Conservation (phyloP, 148 eudicot species). For the Camellia lanceoleosa region DNA sequence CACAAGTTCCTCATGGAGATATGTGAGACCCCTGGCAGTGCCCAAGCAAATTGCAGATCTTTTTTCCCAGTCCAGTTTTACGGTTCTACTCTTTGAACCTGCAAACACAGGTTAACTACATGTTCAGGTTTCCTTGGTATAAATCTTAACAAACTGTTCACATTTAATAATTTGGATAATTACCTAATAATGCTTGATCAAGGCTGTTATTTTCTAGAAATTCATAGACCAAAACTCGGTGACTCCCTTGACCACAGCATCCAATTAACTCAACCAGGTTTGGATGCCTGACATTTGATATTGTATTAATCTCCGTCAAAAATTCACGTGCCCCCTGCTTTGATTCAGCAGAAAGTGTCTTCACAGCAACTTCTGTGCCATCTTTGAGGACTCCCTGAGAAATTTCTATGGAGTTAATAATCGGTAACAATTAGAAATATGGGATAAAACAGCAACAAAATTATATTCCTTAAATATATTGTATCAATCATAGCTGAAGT, state of each 20-base stretch:
- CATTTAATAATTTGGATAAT: slow-evolving; percentile 2
- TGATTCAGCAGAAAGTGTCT: slow-evolving; percentile 74
- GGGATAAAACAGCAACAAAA: background rate
- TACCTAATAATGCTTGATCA: slow-evolving; percentile 74
- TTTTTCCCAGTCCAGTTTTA: slow-evolving; percentile 56
- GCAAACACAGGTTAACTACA: slow-evolving; percentile 14
- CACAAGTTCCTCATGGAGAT: slow-evolving; percentile 83
- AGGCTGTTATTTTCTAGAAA: slow-evolving; percentile 79
- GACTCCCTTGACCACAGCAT: slow-evolving; percentile 61
- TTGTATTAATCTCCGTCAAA: slow-evolving; percentile 69
- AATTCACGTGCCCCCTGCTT: slow-evolving; percentile 82
- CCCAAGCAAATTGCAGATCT: slow-evolving; percentile 75
- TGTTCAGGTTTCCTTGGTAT: background rate
- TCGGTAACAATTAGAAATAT: background rate
- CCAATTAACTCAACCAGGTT: slow-evolving; percentile 78
- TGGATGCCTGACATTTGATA: slow-evolving; percentile 69
- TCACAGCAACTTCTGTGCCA: slow-evolving; percentile 73
- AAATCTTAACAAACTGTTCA: background rate
- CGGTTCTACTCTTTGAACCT: slow-evolving; percentile 49
- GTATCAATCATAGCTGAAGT: slow-evolving; percentile 1
- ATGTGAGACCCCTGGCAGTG: slow-evolving; percentile 66
- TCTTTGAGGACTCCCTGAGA: slow-evolving; percentile 60
- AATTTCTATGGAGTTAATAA: slow-evolving; percentile 6
- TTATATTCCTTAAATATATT: background rate
- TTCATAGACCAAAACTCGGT: slow-evolving; percentile 74